Evolutionary conservation across 768 basidiomycete genomes (phyloP), one percentile per base, ranked within the genome.

Genomic region (Lentinus tigrinus): DNA sequence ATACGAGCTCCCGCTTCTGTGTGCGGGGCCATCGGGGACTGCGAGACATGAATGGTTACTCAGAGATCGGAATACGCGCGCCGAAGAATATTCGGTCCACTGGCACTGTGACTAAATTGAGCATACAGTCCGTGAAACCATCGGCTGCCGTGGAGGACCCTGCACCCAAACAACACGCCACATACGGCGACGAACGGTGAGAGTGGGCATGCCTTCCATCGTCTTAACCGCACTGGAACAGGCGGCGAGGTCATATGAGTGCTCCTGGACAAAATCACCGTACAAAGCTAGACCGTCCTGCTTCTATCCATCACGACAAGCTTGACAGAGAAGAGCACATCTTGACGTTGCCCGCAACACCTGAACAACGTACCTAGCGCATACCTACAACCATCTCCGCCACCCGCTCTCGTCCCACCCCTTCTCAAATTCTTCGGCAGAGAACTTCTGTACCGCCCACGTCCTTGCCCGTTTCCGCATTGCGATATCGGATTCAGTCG

Each of bases 361-460:
- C 14, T 46, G 5, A 19, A 46, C 21, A 46, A 23, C 23, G 21
- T 9, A 13, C 24, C 21, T 24, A 46, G n/a, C 42, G 42, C 9
- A 43, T 14, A 24, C 36, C 54, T 51, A 56, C 44, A 73, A 38
- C 70, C 69, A 72, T 17, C 46, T 51, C 50, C 68, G 70, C 88
- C 89, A 89, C 1, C 83, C 82, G 63, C 84, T 85, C 49, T 72
- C 74, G 34, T 85, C 77, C 89, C 89, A 97, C 0, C 84, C 87
- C 56, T 78, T 79, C 70, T 89, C 84, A 66, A 97, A 97, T 64
- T 88, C 85, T 24, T 81, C 81, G 64, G 85, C 83, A 0, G 88
- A 89, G 65, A 98, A 97, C 63, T 79, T 78, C 62, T 85, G 79
- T 28, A 85, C 78, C 11, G 92, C 93, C 78, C 83, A 86, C 52